Base-by-base conservation (phyloP, 192 early-diverging fungal species). In the Radiomyces spectabilis region DNA sequence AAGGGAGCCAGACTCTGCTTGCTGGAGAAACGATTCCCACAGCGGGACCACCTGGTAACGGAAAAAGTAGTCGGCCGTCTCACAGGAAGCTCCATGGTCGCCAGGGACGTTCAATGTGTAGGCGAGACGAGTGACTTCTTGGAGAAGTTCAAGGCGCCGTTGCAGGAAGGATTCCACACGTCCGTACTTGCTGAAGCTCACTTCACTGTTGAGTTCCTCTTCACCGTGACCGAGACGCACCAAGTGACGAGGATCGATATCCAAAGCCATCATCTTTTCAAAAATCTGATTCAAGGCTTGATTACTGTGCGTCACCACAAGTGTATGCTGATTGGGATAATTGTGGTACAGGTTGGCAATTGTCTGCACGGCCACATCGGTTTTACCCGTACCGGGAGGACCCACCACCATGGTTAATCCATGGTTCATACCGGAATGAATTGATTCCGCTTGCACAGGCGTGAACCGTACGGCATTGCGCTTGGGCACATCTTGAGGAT, bases 221-320 rank as follows among this genome's bases (percentile, higher is more conserved):
- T 92, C 85, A 47, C 95, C 95, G 27, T 97, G 95, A 35, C 97
- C 95, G 33, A 99, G 75, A 16, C 95, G 86, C 26, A 99, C 71
- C 46, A 99, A 68, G 66, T 99, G 95, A 6, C 95, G 80, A 21
- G 89, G 82, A 65, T 96, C 92, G 24, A 99, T 95, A 64, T 97
- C 91, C 50, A 91, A 65, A 3, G 74, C 83, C 29, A 88, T 82
- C 49, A 99, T 95, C 59, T 97, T 97, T 65, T 91, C 94, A 60
- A 99, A 98, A 34, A 99, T 78, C 51, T 98, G 95, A 72, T 97
- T 97, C 33, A 99, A 75, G n/a, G 95, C 95, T 68, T 97, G 94
- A 68, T 98, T 98, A 37, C 91, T 94, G 60, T 96, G 93, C 2
- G 97, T 95, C 10, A 99, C 76, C 3, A 99, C 68, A 19, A 99